A percentile compares a stretch with the other conserved stretches of the same genome.
Evolutionary conservation across 1,284 basidiomycete species (phyloP).

Genomic region (Baeospora myosura): DNA sequence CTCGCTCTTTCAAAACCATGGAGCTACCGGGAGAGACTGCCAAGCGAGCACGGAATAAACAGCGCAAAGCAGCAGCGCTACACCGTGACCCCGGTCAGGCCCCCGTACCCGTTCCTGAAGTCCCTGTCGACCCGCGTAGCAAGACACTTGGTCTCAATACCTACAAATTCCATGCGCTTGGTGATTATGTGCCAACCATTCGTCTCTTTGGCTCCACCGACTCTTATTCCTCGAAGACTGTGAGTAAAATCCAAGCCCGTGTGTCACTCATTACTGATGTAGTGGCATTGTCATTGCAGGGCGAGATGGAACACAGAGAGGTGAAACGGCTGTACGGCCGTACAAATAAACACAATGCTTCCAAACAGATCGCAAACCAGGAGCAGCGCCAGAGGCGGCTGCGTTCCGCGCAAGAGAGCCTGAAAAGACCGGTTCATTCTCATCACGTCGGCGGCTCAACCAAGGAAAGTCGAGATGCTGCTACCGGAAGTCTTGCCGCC

Average conservation of each 20-base stretch:
- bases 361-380: background rate
- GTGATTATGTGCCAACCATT: slow-evolving; percentile 15
- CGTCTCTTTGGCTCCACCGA: slow-evolving; percentile 18
- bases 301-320: slow-evolving; percentile 2
- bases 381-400: background rate
- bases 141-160: slow-evolving; percentile 16
- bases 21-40: slow-evolving; percentile 3
- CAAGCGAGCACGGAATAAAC: slow-evolving; percentile 3
- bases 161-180: slow-evolving; percentile 18
- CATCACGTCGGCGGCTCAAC: too few species aligned
- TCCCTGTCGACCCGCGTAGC: too few species aligned
- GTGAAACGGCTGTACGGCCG: slow-evolving; percentile 1
- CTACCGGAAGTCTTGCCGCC: too few species aligned
- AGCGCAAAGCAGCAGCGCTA: background rate
- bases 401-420: too few species aligned
- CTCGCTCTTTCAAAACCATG: slow-evolving; percentile 5
- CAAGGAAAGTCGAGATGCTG: too few species aligned
- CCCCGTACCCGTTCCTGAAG: background rate
- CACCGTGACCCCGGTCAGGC: background rate
- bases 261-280: slow-evolving; percentile 5
- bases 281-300: slow-evolving; percentile 3
- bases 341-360: background rate
- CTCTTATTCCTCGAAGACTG: slow-evolving; percentile 18
- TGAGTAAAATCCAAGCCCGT: slow-evolving; percentile 16
- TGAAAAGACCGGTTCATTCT: too few species aligned